Evolutionary conservation across 257 asterid genomes (phyloP).

Genomic region (Plantago major): DNA sequence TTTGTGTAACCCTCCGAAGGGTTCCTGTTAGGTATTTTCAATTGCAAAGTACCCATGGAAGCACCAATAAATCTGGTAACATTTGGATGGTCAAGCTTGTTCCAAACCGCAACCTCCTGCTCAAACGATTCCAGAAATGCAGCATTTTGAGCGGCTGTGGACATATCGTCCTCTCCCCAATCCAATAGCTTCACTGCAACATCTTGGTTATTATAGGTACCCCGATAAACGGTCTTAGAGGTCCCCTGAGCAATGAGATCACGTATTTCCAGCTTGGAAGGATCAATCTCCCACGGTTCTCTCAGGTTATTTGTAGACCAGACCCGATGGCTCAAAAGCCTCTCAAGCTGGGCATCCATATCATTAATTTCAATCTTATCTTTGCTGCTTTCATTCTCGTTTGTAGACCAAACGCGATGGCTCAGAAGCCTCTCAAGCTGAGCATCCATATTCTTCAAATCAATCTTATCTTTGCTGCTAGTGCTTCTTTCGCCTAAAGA

Average conservation of each 20-base stretch:
- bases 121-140: conserved; percentile 65
- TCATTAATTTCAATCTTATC: too few species aligned
- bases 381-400: too few species aligned
- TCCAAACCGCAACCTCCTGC: conserved; percentile 88
- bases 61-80: conserved; percentile 81
- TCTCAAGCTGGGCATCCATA: conserved; percentile 55
- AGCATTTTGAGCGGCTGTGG: conserved; percentile 69
- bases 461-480: conserved; percentile 74
- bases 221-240: conserved; percentile 86
- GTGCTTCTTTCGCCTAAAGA: conserved; percentile 37
- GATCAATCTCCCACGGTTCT: conserved; percentile 92
- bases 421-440: conserved; percentile 93
- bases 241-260: conserved; percentile 90
- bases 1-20: conserved; percentile 66
- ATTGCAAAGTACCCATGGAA: conserved; percentile 90
- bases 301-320: conserved; percentile 54
- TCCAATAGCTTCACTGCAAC: conserved; percentile 96
- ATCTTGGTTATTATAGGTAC: conserved; percentile 69
- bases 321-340: conserved; percentile 70
- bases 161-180: conserved; percentile 89
- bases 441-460: conserved; percentile 77
- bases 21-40: conserved; percentile 79
- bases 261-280: conserved; percentile 68
- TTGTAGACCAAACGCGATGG: conserved; percentile 64
- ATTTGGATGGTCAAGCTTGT: conserved; percentile 75